Evolutionary conservation across 305 asterid genomes (phyloP).

Genomic region (Fraxinus sp.): DNA sequence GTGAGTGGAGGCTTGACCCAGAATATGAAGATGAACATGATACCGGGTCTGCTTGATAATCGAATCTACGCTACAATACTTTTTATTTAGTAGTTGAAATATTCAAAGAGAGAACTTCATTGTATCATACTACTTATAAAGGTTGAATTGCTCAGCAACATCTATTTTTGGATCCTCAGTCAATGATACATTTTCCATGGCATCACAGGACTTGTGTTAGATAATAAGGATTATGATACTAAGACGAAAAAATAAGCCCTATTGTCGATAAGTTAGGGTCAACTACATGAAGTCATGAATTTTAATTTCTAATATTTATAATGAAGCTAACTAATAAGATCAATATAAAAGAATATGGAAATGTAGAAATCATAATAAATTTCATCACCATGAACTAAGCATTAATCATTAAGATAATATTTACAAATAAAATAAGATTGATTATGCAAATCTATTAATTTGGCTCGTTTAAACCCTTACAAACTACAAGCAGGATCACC

Average conservation of each 20-base stretch:
- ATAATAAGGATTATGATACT: not conserved
- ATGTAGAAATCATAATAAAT: not conserved
- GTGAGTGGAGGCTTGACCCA: conserved; percentile 77
- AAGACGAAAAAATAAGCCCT: not conserved
- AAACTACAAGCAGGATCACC: not conserved
- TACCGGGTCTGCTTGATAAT: conserved; percentile 19
- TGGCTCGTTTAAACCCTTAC: not conserved
- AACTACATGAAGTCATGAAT: not conserved
- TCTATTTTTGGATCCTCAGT: not conserved
- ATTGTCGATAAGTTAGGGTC: not conserved
- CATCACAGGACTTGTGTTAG: not conserved
- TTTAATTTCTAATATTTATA: not conserved
- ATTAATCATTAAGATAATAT: not conserved
- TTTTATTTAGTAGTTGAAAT: conserved; percentile 9
- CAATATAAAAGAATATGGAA: not conserved
- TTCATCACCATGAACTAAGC: not conserved
- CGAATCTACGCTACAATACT: conserved; percentile 20
- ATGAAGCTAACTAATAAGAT: not conserved
- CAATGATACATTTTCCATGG: not conserved
- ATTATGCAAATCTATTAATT: not conserved
- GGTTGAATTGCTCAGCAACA: not conserved
- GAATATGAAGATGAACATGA: conserved; percentile 43
- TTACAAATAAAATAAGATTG: not conserved
- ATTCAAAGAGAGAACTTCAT: not conserved
- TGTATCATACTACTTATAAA: not conserved